phyloP scores from a whole-genome alignment of 2,329 filamentous ascomycete species.

The Fusarium vanettenii region DNA sequence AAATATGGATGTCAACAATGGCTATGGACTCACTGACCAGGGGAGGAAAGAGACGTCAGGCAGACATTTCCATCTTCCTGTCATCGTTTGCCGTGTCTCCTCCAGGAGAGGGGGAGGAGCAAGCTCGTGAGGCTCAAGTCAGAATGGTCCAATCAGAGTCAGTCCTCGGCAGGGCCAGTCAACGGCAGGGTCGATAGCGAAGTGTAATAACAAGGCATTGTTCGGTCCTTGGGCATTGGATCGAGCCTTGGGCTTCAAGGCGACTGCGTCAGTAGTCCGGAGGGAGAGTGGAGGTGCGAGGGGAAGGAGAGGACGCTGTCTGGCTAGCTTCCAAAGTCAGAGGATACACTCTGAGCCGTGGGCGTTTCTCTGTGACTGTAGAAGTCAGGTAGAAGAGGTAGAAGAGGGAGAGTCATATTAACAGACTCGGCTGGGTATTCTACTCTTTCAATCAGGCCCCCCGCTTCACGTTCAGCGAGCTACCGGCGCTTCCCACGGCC shows the following conservation, averaged over 20 bases:
- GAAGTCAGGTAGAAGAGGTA: not conserved
- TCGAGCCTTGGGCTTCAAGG: not conserved
- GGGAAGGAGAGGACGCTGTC: not conserved
- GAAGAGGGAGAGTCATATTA: not conserved
- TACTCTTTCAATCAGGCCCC: not conserved
- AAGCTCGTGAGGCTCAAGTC: not conserved
- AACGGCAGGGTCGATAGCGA: not conserved
- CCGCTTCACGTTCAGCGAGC: not conserved
- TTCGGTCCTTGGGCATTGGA: not conserved
- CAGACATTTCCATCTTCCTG: not conserved
- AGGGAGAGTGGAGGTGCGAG: not conserved
- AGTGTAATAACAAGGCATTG: not conserved
- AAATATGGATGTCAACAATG: not conserved
- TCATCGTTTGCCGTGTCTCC: not conserved
- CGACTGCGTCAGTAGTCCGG: not conserved
- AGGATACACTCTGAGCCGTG: not conserved
- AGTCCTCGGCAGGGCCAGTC: no score
- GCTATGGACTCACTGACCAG: not conserved
- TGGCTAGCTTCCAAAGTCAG: not conserved
- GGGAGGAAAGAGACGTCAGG: not conserved
- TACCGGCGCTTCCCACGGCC: not conserved
- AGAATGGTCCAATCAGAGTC: not conserved
- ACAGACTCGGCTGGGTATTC: not conserved
- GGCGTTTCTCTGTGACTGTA: not conserved
- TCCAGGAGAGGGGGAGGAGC: not conserved